These are phyloP conservation scores for Colletotrichum theobromicola DNA, from an alignment of 2,329 filamentous ascomycete genomes.

Conservation along the genomic window DNA sequence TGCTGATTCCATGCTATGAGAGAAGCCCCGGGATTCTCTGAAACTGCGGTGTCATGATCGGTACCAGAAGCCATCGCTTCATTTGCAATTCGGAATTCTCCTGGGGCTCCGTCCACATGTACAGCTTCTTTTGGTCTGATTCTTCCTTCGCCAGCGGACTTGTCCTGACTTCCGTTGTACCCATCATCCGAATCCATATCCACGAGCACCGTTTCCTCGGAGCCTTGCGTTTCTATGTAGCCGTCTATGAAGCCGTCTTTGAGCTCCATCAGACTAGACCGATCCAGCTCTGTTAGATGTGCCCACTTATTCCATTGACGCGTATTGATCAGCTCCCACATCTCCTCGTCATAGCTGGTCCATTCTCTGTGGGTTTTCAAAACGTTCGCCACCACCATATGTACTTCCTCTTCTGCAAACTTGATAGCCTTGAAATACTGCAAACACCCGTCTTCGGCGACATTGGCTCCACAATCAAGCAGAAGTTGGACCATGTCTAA, in stretches of 20 bases:
- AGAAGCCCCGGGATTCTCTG: fast-evolving
- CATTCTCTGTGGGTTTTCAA: fast-evolving
- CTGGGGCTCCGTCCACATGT: too few species aligned
- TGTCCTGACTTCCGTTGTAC: too few species aligned
- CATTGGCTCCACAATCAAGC: fast-evolving
- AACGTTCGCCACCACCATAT: fast-evolving
- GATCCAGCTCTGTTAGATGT: too few species aligned
- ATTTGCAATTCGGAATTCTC: background rate
- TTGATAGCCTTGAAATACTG: background rate
- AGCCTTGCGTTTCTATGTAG: too few species aligned
- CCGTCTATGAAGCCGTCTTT: too few species aligned
- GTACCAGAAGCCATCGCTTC: background rate
- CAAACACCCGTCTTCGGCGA: fast-evolving
- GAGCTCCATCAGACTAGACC: too few species aligned
- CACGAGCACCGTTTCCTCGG: fast-evolving
- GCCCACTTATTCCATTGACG: too few species aligned
- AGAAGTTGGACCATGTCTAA: fast-evolving
- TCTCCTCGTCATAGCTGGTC: fast-evolving
- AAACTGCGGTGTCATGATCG: fast-evolving
- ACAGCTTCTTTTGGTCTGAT: too few species aligned
- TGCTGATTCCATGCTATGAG: background rate
- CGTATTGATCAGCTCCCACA: fast-evolving
- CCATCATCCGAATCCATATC: too few species aligned
- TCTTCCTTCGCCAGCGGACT: too few species aligned
- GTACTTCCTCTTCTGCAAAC: fast-evolving